Base-by-base conservation (phyloP, 306 rosid genomes). In the Cucumis hystrix region DNA sequence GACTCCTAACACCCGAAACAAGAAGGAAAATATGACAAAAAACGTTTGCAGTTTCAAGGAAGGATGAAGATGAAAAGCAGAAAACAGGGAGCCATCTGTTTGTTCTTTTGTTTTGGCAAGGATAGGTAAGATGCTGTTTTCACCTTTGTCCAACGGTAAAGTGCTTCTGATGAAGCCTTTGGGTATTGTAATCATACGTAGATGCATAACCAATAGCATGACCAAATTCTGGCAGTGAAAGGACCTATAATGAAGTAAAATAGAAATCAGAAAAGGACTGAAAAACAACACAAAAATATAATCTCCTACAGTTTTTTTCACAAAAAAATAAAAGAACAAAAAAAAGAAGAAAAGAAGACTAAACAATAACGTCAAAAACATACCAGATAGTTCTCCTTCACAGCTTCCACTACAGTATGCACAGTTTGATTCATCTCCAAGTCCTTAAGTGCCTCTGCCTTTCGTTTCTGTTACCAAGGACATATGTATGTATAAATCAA, bases 321-420 rank as follows among this genome's bases (percentile, higher is more conserved):
- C 16, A 11, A 11, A 11, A 47, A 47, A 47, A 12, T 23, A 58
- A 39, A 57, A 81, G 28, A 79, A 80, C 71, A 21, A 65, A 41
- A 82, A 70, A 60, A 14, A 83, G 8, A 62, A 2, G 16, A 3
- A 14, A 71, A 71, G 16, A 28, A 64, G 25, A 71, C 7, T 23
- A 69, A 71, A 69, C 13, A 69, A 71, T 71, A 71, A 71, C 40
- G 28, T 25, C 5, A 25, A 69, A 75, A 58, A 89, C 98, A 87
- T 88, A 80, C 98, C 97, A 92, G 72, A 88, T 95, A 95, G 84
- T 86, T 87, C 74, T 95, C 97, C 84, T 90, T 95, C 79, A 88
- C 93, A 77, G 89, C 80, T 89, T 95, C 97, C 71, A 95, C 97
- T 12, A 83, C 79, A 56, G 96, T 91, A 79, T 89, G 88, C 58